Evolutionary conservation across 2,329 filamentous ascomycete genomes (phyloP), one percentile per base, ranked within the genome.

Genomic region (Apiospora marii): DNA sequence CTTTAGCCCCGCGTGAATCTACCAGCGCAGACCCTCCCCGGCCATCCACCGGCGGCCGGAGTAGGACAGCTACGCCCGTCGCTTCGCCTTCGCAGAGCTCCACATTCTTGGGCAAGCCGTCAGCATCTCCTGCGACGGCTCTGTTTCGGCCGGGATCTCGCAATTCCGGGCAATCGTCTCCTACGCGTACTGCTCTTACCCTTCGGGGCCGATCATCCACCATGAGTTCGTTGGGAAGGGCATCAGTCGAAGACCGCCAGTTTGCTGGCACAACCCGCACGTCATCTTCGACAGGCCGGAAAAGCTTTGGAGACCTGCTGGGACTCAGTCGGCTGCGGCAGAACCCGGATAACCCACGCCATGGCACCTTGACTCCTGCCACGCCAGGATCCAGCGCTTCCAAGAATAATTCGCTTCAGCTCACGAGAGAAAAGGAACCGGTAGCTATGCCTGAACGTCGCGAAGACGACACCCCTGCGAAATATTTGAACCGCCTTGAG

Each of bases 281-380:
- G 7, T 98, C 95, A 0, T 94, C 92, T 0, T 98, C 94, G 0
- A 96, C 92, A n/a, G 95, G 95, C 6, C 90, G 96, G 71, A 96
- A 95, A 82, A 98, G 96, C 82, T 94, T 99, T 77, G 94, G 95
- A 70, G 96, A 98, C 76, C 85, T 98, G 27, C 91, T 99, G 78
- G 92, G 91, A 19, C 85, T 98, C 27, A 89, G 91, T 74, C 90
- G 95, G 74, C 88, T 98, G 73, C 90, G 96, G 68, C 93, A 97
- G 78, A 94, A 94, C 77, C 93, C 93, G 0, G 95, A 97, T 68
- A 88, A 92, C 7, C 84, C 89, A 37, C 89, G 92, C 22, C 90
- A 94, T 78, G 92, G 92, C 19, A 92, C 92, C n/a, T 83, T 91
- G 70, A 91, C 90, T 12, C 88, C 91, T 30, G 89, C 88, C 14